Evolutionary conservation across 2,329 filamentous ascomycete species (phyloP).

Genomic region (Monosporascus ibericus): DNA sequence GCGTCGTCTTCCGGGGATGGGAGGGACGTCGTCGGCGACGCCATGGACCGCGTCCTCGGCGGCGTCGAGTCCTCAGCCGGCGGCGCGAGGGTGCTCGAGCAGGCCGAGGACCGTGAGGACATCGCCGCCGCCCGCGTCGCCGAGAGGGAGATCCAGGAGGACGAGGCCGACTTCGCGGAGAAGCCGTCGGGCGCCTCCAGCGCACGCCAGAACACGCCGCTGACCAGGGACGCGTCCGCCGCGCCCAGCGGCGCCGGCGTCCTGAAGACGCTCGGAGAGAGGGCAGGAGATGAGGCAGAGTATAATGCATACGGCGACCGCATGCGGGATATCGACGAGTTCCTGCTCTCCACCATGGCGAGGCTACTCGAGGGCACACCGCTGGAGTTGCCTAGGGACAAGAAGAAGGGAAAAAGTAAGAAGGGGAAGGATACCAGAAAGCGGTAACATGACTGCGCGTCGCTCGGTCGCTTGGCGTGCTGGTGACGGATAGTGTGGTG

Average conservation of each 20-base stretch:
- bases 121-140: conserved; percentile 81
- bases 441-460: conserved; percentile 22
- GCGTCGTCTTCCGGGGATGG: conserved; percentile 55
- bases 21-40: conserved; percentile 45
- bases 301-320: conserved; percentile 52
- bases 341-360: conserved; percentile 66
- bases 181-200: conserved; percentile 50
- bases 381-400: conserved; percentile 58
- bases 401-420: conserved; percentile 55
- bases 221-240: conserved; percentile 29
- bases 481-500: background rate
- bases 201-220: conserved; percentile 44
- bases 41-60: conserved; percentile 81
- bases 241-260: conserved; percentile 14
- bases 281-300: conserved; percentile 37
- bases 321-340: conserved; percentile 64
- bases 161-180: conserved; percentile 80
- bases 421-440: conserved; percentile 53
- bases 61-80: conserved; percentile 56
- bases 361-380: conserved; percentile 53
- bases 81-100: conserved; percentile 61
- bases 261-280: conserved; percentile 21
- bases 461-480: background rate
- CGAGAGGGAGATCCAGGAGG: conserved; percentile 80
- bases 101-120: conserved; percentile 89